Evolutionary conservation across 371 early-diverging fungal species (phyloP), one percentile per base, ranked within the genome.

Genomic region (Batkoa obscura): DNA sequence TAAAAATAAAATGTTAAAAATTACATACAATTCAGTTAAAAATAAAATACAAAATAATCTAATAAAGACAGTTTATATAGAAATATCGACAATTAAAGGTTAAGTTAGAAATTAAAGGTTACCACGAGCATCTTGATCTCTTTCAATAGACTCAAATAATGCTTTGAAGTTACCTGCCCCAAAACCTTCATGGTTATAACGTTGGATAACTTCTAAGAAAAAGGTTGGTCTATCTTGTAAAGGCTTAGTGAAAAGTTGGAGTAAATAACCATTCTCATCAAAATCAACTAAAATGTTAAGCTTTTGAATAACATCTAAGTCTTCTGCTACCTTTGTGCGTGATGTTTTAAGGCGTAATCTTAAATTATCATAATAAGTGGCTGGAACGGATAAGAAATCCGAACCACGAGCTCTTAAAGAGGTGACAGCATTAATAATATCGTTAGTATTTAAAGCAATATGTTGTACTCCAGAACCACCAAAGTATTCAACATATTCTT

Each of bases 401-500:
- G 84, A 84, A 30, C 95, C 97, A 58, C 94, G 82, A 30, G 74
- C 72, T 53, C 83, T 75, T 67, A 96, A 76, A 61, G 77, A 78
- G 52, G 66, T 64, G 33, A 96, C 89, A 39, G 88, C 74, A 9
- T 71, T 73, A 60, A 96, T 83, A 64, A 96, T 86, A 66, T 93
- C 81, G 54, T 70, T 65, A 33, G 90, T 88, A 71, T 84, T 80
- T 62, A 96, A 74, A 50, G 97, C 97, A 68, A 96, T 90, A 68
- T 94, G 96, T 70, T 95, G 96, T 55, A 92, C 89, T 62, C 96
- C 96, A 41, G 86, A 81, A 47, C 85, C 79, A 57, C 86, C 94
- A 64, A 92, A 88, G 70, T 83, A 94, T 62, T 94, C 94, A 53
- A 94, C 90, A 69, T 83, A 96, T 70, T 96, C 97, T 64, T 94